These are phyloP conservation scores for Sugiyamaella marilandica DNA, from an alignment of 805 yeast species.

Conservation along the genomic window DNA sequence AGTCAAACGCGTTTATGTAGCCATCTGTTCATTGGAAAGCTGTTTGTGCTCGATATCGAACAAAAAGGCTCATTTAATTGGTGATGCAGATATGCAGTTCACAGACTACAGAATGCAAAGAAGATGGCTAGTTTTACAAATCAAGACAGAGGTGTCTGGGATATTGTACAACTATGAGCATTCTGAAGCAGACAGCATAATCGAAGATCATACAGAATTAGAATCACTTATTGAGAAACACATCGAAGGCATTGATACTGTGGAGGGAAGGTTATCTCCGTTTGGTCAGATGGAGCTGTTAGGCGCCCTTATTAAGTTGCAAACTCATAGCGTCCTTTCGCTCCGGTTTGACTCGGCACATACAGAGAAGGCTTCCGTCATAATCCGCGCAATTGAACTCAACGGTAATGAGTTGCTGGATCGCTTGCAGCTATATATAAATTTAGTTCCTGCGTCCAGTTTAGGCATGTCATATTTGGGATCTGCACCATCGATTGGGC, in stretches of 20 bases:
- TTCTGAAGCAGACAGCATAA: neutral
- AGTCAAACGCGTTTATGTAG: neutral
- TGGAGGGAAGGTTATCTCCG: conserved; percentile 6
- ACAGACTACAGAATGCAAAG: conserved; percentile 5
- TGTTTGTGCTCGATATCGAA: neutral
- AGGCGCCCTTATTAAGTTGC: conserved; percentile 6
- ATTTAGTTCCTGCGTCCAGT: neutral
- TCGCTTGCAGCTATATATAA: neutral
- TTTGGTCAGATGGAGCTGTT: conserved; percentile 11
- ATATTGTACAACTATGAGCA: neutral
- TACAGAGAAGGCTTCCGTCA: neutral
- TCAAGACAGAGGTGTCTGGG: neutral
- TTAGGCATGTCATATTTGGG: conserved; percentile 5
- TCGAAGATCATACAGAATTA: conserved; percentile 3
- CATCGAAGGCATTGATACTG: conserved; percentile 4
- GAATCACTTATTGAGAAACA: neutral
- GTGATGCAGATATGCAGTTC: conserved; percentile 1
- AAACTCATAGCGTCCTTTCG: conserved; percentile 6
- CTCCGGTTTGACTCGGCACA: neutral
- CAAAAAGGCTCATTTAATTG: neutral
- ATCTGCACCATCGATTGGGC: neutral
- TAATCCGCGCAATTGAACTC: neutral
- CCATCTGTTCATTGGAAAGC: conserved; percentile 2
- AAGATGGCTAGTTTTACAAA: conserved; percentile 1
- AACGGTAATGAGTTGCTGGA: neutral